These are phyloP conservation scores for Aureobasidium sp. DNA, from an alignment of 2,329 filamentous ascomycete genomes.

Conservation along the genomic window DNA sequence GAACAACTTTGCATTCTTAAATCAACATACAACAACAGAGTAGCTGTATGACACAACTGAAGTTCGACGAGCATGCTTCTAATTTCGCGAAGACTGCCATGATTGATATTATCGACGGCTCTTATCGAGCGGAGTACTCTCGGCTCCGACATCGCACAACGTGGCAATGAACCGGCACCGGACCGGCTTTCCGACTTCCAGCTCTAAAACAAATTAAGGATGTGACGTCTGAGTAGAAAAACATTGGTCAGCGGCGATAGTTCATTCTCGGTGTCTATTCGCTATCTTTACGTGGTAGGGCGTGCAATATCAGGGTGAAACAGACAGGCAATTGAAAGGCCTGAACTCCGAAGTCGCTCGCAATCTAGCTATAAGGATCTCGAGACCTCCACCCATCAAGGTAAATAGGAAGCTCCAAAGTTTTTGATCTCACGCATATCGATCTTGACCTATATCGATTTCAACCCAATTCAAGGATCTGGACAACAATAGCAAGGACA, in stretches of 20 bases:
- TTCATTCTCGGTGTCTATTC: neutral
- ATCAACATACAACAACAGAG: too few relatives aligned
- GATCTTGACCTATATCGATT: neutral
- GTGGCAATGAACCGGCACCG: neutral
- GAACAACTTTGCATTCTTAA: too few relatives aligned
- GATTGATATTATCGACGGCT: too few relatives aligned
- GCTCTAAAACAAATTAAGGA: neutral
- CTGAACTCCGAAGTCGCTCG: neutral
- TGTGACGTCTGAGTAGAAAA: slow-evolving; percentile 1
- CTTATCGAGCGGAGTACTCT: neutral
- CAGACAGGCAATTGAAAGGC: neutral
- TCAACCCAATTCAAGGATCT: neutral
- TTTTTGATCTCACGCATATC: neutral
- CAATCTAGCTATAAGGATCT: neutral
- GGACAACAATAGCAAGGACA: neutral
- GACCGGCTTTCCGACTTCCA: neutral
- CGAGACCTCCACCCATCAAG: neutral
- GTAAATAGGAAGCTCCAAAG: neutral
- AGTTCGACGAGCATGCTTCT: neutral
- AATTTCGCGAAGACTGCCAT: too few relatives aligned
- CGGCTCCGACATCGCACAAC: slow-evolving; percentile 6
- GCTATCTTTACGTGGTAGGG: neutral
- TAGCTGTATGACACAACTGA: neutral
- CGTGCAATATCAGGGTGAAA: neutral
- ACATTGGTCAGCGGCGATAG: neutral